These are phyloP conservation scores for Penicillium simplicissimum DNA, from an alignment of 495 filamentous ascomycete genomes.

Conservation along the genomic window DNA sequence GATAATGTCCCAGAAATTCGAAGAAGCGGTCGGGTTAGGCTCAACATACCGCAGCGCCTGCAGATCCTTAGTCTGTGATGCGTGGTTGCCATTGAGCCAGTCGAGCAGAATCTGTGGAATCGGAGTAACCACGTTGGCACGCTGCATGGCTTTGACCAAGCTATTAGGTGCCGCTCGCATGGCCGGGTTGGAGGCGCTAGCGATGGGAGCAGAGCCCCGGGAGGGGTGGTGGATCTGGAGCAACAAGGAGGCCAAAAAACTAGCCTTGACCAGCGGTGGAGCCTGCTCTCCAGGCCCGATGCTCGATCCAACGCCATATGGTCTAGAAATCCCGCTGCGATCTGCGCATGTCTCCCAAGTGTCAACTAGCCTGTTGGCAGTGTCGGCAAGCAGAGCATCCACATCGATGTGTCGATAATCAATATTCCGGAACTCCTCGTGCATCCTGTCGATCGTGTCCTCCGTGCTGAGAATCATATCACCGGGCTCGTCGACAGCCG, in stretches of 20 bases:
- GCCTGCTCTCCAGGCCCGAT: conserved; percentile 65
- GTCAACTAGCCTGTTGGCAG: conserved; percentile 53
- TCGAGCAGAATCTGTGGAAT: conserved; percentile 73
- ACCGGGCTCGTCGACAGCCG: conserved; percentile 44
- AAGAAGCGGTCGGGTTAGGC: conserved; percentile 71
- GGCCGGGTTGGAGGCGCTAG: conserved; percentile 23
- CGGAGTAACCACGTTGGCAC: conserved; percentile 46
- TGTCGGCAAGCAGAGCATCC: conserved; percentile 54
- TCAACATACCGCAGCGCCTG: conserved; percentile 58
- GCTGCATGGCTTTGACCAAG: conserved; percentile 33
- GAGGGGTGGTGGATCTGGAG: conserved; percentile 74
- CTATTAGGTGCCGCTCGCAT: conserved; percentile 29
- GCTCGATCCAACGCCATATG: conserved; percentile 48
- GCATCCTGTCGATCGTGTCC: conserved; percentile 45
- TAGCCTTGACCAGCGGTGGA: conserved; percentile 65
- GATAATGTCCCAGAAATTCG: conserved; percentile 77
- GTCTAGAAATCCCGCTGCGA: conserved; percentile 42
- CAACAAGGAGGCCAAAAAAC: conserved; percentile 68
- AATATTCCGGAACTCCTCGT: conserved; percentile 56
- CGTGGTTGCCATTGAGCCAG: conserved; percentile 74
- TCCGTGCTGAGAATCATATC: conserved; percentile 50
- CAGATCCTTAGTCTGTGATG: conserved; percentile 59
- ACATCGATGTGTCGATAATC: conserved; percentile 56
- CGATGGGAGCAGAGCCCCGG: conserved; percentile 31
- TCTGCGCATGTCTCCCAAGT: conserved; percentile 60